Evolutionary conservation across 257 asterid genomes (phyloP).

Genomic region (Prunella vulgaris): DNA sequence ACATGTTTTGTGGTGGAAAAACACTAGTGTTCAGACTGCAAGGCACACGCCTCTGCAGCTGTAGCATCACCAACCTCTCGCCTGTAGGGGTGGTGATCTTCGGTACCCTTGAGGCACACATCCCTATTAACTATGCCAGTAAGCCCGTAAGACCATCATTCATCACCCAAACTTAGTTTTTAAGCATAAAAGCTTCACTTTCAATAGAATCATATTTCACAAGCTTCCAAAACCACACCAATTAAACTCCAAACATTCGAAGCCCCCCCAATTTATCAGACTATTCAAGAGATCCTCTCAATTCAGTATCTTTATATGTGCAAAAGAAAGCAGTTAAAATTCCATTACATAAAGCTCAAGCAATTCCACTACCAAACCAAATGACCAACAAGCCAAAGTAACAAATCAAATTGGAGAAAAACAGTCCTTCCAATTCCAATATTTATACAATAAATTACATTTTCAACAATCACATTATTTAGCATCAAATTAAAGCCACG

Average conservation of each 20-base stretch:
- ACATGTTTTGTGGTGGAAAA: not conserved
- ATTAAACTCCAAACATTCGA: not conserved
- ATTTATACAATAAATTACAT: not conserved
- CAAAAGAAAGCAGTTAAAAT: not conserved
- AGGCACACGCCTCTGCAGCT: too few species aligned
- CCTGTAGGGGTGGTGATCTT: too few species aligned
- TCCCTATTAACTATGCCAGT: not conserved
- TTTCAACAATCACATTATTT: not conserved
- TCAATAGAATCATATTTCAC: not conserved
- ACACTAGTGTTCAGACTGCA: not conserved
- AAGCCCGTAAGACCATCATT: not conserved
- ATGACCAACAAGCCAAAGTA: not conserved
- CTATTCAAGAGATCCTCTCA: not conserved
- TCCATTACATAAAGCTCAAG: not conserved
- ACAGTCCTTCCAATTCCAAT: not conserved
- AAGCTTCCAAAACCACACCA: not conserved
- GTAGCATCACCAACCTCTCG: too few species aligned
- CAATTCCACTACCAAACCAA: not conserved
- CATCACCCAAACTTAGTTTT: not conserved
- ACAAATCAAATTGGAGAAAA: not conserved
- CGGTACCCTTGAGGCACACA: too few species aligned
- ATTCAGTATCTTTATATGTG: not conserved
- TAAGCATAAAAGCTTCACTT: not conserved
- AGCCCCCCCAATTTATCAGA: not conserved
- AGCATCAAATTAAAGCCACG: not conserved